Base-by-base conservation (phyloP, 768 basidiomycete species). In the Rhodosporidiobolus odoratus region DNA sequence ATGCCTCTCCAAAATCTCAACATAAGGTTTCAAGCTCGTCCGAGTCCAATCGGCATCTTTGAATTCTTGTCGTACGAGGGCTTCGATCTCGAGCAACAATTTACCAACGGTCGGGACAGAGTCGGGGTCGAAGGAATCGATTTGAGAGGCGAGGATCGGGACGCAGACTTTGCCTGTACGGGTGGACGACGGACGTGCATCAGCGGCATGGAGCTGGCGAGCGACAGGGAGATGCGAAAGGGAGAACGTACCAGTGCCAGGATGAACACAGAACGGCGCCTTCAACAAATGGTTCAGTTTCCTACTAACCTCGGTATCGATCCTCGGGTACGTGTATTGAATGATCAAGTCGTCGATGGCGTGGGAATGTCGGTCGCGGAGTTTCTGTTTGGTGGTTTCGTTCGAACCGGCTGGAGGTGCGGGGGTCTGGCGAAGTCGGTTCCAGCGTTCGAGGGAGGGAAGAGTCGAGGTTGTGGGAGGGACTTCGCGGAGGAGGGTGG, bases 241-340 rank as follows among this genome's bases (percentile, higher is more conserved):
- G 8, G 10, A 15, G 2, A 10, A 74, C 80, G 72, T 25, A 82
- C 81, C 81, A 3, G 96, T 99, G 73, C 91, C 91, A 0, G 96
- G 96, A 80, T 99, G 96, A 0, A 98, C 83, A 78, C 94, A 96
- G 80, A 99, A 99, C 0, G 96, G 96, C 30, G 92, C 89, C 81
- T 99, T 99, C 63, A 99, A 85, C 82, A 99, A 84, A 82, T 99
- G 96, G 81, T 99, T 98, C 59, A 93, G 85, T 78, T 94, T 91
- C 77, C 98, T 95, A 4, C 93, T 94, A 37, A 99, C 96, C 79
- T 99, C 96, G 21, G 90, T 90, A 79, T 99, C 96, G 63, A 99
- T 85, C 19, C 96, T 87, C 2, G 95, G 95, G 80, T 98, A 99
- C 0, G 90, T 95, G 79, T 96, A 97, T 75, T 92, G 89, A 19